Evolutionary conservation across 495 filamentous ascomycete genomes (phyloP).

Genomic region (Pyronema omphalodes): DNA sequence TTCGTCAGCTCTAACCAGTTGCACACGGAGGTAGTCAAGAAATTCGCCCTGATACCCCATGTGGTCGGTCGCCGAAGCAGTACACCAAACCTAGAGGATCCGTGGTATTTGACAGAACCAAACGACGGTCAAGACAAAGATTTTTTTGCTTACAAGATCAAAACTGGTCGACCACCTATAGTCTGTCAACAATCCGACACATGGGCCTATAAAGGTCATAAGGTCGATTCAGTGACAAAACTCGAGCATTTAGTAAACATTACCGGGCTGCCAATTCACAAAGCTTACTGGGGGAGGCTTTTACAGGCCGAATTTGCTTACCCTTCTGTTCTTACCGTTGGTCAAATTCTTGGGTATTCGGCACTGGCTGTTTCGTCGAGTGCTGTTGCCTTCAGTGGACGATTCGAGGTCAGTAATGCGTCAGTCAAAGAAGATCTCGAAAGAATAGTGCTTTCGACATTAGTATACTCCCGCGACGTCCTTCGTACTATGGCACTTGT

Average conservation of each 20-base stretch:
- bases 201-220: background rate
- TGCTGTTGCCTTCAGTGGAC: background rate
- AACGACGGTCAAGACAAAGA: background rate
- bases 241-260: background rate
- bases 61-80: background rate
- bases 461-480: constrained; percentile 4
- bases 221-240: background rate
- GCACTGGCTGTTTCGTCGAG: no score
- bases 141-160: background rate
- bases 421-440: background rate
- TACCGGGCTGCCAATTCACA: background rate
- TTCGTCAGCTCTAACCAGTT: no score
- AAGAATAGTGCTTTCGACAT: background rate
- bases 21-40: background rate
- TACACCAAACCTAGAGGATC: background rate
- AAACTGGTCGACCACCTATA: background rate
- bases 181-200: constrained; percentile 2
- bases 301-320: background rate
- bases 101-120: constrained; percentile 5
- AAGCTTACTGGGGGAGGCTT: background rate
- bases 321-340: background rate
- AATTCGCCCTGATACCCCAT: constrained; percentile 1
- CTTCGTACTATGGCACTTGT: background rate
- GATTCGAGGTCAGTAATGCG: background rate
- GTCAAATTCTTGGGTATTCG: background rate